Conservation (phyloP, 805 yeast genomes). For the Saccharomyces paradoxus region DNA sequence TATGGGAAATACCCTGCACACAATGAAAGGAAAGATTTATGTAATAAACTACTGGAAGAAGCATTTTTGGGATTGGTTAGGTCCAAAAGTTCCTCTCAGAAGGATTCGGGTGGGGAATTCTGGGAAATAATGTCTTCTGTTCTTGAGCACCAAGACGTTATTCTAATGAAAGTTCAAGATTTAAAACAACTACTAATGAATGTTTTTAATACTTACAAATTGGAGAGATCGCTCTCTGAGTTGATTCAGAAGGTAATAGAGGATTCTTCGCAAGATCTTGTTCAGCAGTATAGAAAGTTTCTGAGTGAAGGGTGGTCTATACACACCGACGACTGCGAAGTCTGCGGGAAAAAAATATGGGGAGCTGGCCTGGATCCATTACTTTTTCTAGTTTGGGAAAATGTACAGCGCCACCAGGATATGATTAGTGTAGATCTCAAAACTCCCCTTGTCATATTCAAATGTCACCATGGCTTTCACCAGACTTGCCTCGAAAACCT, state of each 20-base stretch:
- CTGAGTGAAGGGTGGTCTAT: constrained; percentile 59
- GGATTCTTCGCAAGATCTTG: constrained; percentile 43
- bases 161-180: constrained; percentile 48
- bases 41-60: constrained; percentile 13
- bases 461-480: constrained; percentile 28
- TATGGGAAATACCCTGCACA: constrained; percentile 5
- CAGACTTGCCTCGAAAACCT: constrained; percentile 21
- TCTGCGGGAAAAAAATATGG: constrained; percentile 69
- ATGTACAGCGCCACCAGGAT: constrained; percentile 27
- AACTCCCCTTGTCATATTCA: constrained; percentile 14
- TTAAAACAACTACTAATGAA: constrained; percentile 53
- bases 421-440: background rate
- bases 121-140: constrained; percentile 48
- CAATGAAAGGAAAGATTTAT: constrained; percentile 3
- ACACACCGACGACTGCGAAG: constrained; percentile 51
- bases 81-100: constrained; percentile 11
- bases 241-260: constrained; percentile 49
- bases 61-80: constrained; percentile 19
- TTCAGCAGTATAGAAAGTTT: constrained; percentile 36
- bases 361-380: constrained; percentile 51
- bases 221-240: constrained; percentile 50
- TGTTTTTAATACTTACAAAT: constrained; percentile 53
- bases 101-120: constrained; percentile 33
- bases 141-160: constrained; percentile 39
- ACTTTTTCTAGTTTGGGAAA: constrained; percentile 53